Percentiles rank a stretch among this genome's conserved stretches.
Evolutionary conservation across 2,329 filamentous ascomycete genomes (phyloP).

Genomic region (Metarhizium album): DNA sequence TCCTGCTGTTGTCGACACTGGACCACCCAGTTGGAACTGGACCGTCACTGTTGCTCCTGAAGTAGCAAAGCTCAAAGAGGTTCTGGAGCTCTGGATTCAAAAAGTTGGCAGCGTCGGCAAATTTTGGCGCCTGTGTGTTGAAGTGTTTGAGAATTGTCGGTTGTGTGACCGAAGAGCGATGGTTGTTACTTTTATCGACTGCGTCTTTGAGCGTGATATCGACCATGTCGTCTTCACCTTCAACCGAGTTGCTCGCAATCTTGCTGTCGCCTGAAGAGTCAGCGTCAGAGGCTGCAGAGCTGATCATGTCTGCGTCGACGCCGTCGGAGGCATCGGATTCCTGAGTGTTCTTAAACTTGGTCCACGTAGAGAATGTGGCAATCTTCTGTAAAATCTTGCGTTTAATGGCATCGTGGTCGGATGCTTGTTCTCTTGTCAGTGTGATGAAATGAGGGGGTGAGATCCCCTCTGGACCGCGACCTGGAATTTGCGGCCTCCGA

Average conservation of each 20-base stretch:
- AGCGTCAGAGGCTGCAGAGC: slow-evolving; percentile 51
- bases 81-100: slow-evolving; percentile 55
- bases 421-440: slow-evolving; percentile 60
- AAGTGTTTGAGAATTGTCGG: slow-evolving; percentile 32
- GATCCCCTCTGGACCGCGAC: slow-evolving; percentile 18
- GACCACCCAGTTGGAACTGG: slow-evolving; percentile 62
- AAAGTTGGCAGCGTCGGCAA: slow-evolving; percentile 39
- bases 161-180: slow-evolving; percentile 10
- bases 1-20: slow-evolving; percentile 45
- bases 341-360: slow-evolving; percentile 45
- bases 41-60: slow-evolving; percentile 40
- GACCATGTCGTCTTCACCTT: slow-evolving; percentile 83
- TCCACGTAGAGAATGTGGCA: slow-evolving; percentile 63
- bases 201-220: slow-evolving; percentile 76
- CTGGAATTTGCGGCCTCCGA: slow-evolving; percentile 30
- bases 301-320: slow-evolving; percentile 57
- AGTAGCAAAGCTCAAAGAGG: slow-evolving; percentile 68
- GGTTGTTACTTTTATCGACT: slow-evolving; percentile 18
- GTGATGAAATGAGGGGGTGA: slow-evolving; percentile 60
- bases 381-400: slow-evolving; percentile 71
- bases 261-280: slow-evolving; percentile 59
- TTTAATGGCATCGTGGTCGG: slow-evolving; percentile 57
- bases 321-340: slow-evolving; percentile 37
- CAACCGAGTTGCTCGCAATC: slow-evolving; percentile 66
- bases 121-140: slow-evolving; percentile 41